Base-by-base conservation (phyloP, 371 early-diverging fungal genomes). In the Mortierella sp. region DNA sequence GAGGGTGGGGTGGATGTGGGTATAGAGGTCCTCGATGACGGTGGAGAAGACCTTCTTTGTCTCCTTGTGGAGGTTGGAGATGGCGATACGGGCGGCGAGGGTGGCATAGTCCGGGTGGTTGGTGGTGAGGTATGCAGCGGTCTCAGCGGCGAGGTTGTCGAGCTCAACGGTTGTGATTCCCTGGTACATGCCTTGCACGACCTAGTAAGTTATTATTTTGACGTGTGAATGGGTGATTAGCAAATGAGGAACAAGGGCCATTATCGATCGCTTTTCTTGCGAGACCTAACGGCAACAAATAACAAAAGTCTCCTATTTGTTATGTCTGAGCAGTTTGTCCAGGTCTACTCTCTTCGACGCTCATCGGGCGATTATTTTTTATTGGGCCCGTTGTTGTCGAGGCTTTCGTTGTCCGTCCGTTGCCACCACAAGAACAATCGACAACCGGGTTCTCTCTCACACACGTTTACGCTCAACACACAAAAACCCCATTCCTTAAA, bases 51-150 rank as follows among this genome's bases (percentile, higher is more conserved):
- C 93, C 82, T 95, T 93, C 84, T 96, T 94, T 71, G 99, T 99
- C 84, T 98, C 97, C 90, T 99, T 99, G 90, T 99, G 99, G 74
- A 99, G 91, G 88, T 99, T 98, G 70, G 97, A 97, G 37, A 99
- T 93, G 70, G 98, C 97, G 83, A 99, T 98, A 72, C 99, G 96
- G 44, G 99, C 98, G 59, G 99, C 99, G n/a, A 99, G 94, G 21
- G 96, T 91, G 24, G 98, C 98, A 90, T 99, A 99, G 89, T 99
- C 99, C 0, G 99, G 99, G 89, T 99, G 99, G 79, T 95, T 96
- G 31, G 99, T 98, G 1, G 98, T 99, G 94, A 98, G 92, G 82
- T 98, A 98, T 0, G 98, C 99, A 8, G 98, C 96, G 0, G 98
- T 99, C 88, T 99, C 99, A 51, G 99, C 98, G 11, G 98, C 98